These are phyloP conservation scores for Mytilinidion resinicola DNA, from an alignment of 495 filamentous ascomycete genomes.

Conservation along the genomic window DNA sequence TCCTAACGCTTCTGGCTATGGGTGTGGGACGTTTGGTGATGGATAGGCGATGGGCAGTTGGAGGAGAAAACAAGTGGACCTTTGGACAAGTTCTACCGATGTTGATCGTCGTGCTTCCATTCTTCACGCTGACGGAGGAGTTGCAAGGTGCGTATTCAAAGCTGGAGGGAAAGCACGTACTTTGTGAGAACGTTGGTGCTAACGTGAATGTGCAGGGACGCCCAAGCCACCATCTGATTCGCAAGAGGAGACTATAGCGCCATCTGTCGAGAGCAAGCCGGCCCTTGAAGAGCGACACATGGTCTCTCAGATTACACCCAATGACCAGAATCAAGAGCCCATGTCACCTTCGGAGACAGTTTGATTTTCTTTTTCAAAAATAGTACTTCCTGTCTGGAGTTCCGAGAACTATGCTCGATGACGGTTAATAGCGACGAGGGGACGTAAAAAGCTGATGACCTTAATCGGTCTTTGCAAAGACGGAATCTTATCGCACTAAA, in stretches of 20 bases:
- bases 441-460: no score
- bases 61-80: background rate
- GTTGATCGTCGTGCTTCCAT: constrained; percentile 2
- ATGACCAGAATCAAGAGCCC: constrained; percentile 27
- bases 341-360: constrained; percentile 1
- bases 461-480: no score
- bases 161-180: background rate
- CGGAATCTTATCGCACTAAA: no score
- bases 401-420: no score
- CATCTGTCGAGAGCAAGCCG: background rate
- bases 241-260: background rate
- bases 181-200: background rate
- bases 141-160: background rate
- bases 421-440: no score
- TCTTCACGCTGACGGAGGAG: constrained; percentile 20
- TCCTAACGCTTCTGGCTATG: background rate
- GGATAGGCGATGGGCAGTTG: background rate
- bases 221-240: background rate
- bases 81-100: constrained; percentile 11
- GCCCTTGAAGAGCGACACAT: background rate
- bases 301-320: constrained; percentile 21
- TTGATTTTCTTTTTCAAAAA: background rate
- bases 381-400: no score
- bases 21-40: background rate
- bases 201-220: background rate